phyloP scores from a whole-genome alignment of 225 moss, liverwort and hornwort species.

The Polytrichum formosum region DNA sequence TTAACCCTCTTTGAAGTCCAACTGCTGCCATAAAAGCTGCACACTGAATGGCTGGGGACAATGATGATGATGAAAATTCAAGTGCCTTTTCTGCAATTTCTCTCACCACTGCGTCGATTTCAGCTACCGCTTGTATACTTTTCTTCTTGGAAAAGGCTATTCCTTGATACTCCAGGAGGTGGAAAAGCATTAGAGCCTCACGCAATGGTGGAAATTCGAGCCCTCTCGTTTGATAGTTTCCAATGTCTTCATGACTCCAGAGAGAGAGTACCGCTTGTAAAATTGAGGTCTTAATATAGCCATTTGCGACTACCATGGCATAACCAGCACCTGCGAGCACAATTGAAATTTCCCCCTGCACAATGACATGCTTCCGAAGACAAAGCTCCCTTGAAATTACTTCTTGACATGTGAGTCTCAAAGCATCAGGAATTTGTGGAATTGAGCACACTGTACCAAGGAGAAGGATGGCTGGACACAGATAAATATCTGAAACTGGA shows the following conservation, averaged over 20 bases:
- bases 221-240: conserved; percentile 18
- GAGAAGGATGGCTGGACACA: conserved; percentile 63
- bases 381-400: conserved; percentile 49
- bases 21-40: conserved; percentile 61
- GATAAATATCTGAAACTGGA: conserved; percentile 60
- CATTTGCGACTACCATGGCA: conserved; percentile 44
- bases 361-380: conserved; percentile 49
- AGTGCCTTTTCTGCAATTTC: conserved; percentile 26
- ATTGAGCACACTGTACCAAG: conserved; percentile 55
- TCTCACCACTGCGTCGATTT: conserved; percentile 29
- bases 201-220: conserved; percentile 47
- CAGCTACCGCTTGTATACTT: conserved; percentile 22
- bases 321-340: conserved; percentile 84
- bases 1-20: conserved; percentile 78
- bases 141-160: conserved; percentile 40
- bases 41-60: conserved; percentile 36
- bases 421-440: conserved; percentile 29
- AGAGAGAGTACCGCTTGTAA: conserved; percentile 53
- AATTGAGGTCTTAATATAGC: conserved; percentile 30
- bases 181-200: conserved; percentile 70
- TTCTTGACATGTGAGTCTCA: conserved; percentile 48
- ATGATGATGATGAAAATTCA: conserved; percentile 13
- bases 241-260: conserved; percentile 39
- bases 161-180: conserved; percentile 75
- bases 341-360: conserved; percentile 40